Evolutionary conservation across 192 early-diverging fungal genomes (phyloP), one percentile per base, ranked within the genome.

Genomic region (Rhizophagus prolifer): DNA sequence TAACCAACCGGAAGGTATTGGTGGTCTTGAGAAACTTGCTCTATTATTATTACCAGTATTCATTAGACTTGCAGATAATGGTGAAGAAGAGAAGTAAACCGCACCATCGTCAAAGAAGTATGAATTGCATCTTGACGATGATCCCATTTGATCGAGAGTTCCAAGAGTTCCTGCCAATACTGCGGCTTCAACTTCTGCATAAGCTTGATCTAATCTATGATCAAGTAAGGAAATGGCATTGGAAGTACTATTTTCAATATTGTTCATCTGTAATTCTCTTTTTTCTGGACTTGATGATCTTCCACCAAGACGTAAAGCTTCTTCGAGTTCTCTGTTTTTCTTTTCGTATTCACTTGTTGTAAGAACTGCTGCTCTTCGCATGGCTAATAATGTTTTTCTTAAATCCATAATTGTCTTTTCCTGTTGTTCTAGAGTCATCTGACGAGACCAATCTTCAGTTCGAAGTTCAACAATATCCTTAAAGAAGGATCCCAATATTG

Each of bases 391-490:
- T 34, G 31, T 34, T 34, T 34, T 34, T 34, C 31, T 34, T 34
- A 90, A 79, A 47, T 89, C 85, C 38, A 79, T 77, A 2, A 88
- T 82, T 1, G 81, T 83, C 59, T 85, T 88, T 75, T 90, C 88
- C 44, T 85, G 81, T 60, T 81, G 83, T 13, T 76, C 72, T 19
- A 86, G 79, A 14, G 83, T 83, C 25, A 86, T 81, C 26, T 84
- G 81, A 2, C 79, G 80, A 31, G 79, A 74, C 23, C 85, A 84
- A 68, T 87, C 88, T 36, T 79, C 78, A 62, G 82, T 79, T 7
- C 88, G 83, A 10, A 90, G 75, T 12, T 79, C 59, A 64, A 90
- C 81, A 61, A 90, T 81, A 75, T 90, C 89, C 63, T 89, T 84
- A 47, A 90, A 79, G 19, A 90, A 66, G 58, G 85, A 82, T 81